Conservation (phyloP, 2,329 filamentous ascomycete species). For the Colletotrichum sp. region DNA sequence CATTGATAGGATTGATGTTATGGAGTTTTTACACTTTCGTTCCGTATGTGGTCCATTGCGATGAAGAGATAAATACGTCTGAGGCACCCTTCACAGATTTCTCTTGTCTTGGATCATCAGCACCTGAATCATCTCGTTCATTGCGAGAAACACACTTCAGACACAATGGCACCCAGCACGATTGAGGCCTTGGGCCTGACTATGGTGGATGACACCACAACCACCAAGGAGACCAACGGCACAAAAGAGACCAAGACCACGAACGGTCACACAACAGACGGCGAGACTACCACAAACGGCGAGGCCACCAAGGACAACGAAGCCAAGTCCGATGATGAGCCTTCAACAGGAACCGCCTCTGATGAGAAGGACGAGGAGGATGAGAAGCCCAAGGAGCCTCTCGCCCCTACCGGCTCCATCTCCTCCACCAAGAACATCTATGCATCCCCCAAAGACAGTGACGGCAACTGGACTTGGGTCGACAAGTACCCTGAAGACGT, state of each 20-base stretch:
- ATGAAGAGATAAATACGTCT: neutral
- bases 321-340: neutral
- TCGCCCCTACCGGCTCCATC: constrained; percentile 36
- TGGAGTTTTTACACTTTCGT: neutral
- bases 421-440: constrained; percentile 47
- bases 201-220: neutral
- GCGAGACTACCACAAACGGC: neutral
- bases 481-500: constrained; percentile 59
- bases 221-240: neutral
- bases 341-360: constrained; percentile 22
- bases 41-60: neutral
- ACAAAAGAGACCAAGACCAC: neutral
- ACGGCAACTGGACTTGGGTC: constrained; percentile 59
- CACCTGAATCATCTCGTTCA: neutral
- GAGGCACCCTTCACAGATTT: neutral
- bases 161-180: constrained; percentile 11
- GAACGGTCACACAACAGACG: neutral
- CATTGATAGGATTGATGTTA: neutral
- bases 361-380: constrained; percentile 18
- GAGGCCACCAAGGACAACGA: neutral
- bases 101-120: neutral
- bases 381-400: constrained; percentile 28
- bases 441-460: constrained; percentile 46
- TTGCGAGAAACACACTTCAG: neutral
- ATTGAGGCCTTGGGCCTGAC: neutral